phyloP scores from a whole-genome alignment of 176 grass and related monocot genomes.

The Bromus sterilis region DNA sequence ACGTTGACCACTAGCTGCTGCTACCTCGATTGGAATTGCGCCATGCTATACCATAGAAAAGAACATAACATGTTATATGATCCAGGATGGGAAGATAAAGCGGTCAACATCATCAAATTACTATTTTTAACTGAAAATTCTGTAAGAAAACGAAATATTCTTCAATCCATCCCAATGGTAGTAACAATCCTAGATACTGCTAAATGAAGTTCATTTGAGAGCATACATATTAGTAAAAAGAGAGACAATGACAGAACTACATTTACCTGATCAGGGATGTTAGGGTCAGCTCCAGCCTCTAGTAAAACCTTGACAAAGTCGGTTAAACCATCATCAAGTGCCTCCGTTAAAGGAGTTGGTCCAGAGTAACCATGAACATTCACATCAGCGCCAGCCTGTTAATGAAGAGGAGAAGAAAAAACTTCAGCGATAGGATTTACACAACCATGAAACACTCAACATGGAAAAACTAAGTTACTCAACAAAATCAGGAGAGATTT shows the following conservation, averaged over 20 bases:
- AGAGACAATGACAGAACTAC: background rate
- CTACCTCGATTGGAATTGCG: slow-evolving; percentile 15
- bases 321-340: too few relatives aligned
- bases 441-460: too few relatives aligned
- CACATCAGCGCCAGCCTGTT: slow-evolving; percentile 43
- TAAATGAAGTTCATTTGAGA: background rate
- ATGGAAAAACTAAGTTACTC: background rate
- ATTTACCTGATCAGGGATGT: background rate
- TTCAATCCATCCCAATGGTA: background rate
- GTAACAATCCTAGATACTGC: background rate
- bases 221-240: background rate
- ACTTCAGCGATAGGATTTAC: too few relatives aligned
- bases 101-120: background rate
- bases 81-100: background rate
- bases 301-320: background rate
- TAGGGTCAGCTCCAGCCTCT: background rate
- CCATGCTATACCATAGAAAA: slow-evolving; percentile 7
- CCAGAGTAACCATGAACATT: background rate
- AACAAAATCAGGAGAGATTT: background rate
- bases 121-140: background rate
- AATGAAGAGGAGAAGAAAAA: too few relatives aligned
- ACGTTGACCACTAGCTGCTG: slow-evolving; percentile 7
- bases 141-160: background rate
- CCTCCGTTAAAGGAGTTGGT: background rate
- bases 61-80: background rate